Conservation (phyloP, 768 basidiomycete genomes). For the Mrakia gelida region DNA sequence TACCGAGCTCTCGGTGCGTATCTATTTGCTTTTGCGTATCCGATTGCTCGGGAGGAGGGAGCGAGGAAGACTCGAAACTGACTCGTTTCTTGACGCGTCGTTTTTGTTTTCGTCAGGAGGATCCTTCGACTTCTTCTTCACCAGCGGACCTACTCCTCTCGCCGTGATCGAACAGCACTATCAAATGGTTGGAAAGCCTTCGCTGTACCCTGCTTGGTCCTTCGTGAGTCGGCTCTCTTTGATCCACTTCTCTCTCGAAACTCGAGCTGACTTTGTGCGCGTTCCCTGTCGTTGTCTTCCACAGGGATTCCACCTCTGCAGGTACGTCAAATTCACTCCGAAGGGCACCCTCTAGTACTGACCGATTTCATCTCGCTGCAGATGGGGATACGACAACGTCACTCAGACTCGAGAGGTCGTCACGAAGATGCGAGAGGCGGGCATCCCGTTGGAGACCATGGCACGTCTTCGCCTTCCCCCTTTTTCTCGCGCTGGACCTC, state of each 20-base stretch:
- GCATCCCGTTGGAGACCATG: conserved; percentile 74
- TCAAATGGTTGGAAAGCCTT: conserved; percentile 61
- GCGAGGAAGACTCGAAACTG: too few relatives aligned
- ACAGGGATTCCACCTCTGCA: conserved; percentile 64
- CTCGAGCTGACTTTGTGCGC: not conserved
- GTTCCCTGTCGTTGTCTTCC: not conserved
- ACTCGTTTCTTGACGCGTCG: too few relatives aligned
- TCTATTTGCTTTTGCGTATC: too few relatives aligned
- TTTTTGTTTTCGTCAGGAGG: conserved; percentile 47
- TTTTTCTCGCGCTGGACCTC: not conserved
- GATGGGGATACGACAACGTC: conserved; percentile 52
- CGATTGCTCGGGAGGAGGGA: too few relatives aligned
- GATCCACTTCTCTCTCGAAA: not conserved
- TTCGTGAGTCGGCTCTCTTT: conserved; percentile 49
- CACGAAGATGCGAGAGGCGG: conserved; percentile 58
- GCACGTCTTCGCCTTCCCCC: conserved; percentile 35
- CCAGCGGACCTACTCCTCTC: conserved; percentile 52
- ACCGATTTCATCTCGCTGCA: conserved; percentile 1
- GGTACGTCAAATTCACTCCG: conserved; percentile 53
- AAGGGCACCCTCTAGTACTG: not conserved
- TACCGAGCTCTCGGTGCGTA: conserved; percentile 58
- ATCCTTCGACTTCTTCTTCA: conserved; percentile 69
- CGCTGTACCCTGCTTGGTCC: conserved; percentile 68
- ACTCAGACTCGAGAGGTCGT: conserved; percentile 58
- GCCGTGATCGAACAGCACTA: conserved; percentile 69